phyloP scores from a whole-genome alignment of 768 basidiomycete species.

The Suillus variegatus region DNA sequence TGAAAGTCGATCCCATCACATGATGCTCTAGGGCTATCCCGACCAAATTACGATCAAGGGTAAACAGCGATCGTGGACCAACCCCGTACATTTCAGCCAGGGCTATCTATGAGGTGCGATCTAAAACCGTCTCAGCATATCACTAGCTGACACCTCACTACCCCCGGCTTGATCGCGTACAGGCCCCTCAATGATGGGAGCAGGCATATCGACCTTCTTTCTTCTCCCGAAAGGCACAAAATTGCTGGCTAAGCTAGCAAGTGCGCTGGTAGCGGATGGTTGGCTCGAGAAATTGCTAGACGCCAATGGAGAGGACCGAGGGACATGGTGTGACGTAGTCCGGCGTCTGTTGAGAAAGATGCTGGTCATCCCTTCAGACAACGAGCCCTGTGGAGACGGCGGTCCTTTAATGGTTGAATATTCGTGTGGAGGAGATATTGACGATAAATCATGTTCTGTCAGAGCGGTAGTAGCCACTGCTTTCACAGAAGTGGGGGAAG shows the following conservation, averaged over 20 bases:
- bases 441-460: slow-evolving; percentile 52
- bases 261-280: slow-evolving; percentile 49
- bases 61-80: background rate
- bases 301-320: slow-evolving; percentile 50
- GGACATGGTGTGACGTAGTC: slow-evolving; percentile 60
- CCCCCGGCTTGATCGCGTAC: slow-evolving; percentile 18
- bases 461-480: slow-evolving; percentile 69
- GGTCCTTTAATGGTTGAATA: slow-evolving; percentile 35
- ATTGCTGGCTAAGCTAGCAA: slow-evolving; percentile 61
- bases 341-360: slow-evolving; percentile 48
- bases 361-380: slow-evolving; percentile 60
- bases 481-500: slow-evolving; percentile 48
- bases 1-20: background rate
- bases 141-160: slow-evolving; percentile 39
- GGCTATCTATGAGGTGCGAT: background rate
- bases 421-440: slow-evolving; percentile 41
- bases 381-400: slow-evolving; percentile 63
- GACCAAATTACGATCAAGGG: background rate
- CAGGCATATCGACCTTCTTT: slow-evolving; percentile 33
- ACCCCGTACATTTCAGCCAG: background rate
- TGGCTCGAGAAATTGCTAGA: slow-evolving; percentile 13
- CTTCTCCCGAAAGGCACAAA: slow-evolving; percentile 66
- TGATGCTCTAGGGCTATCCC: background rate
- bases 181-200: slow-evolving; percentile 27
- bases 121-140: slow-evolving; percentile 34